A percentile compares a stretch with the other conserved stretches of the same genome.
These are phyloP conservation scores for Elongisporangium undulatum DNA, from an alignment of 352 stramenopile genomes.

Conservation along the genomic window DNA sequence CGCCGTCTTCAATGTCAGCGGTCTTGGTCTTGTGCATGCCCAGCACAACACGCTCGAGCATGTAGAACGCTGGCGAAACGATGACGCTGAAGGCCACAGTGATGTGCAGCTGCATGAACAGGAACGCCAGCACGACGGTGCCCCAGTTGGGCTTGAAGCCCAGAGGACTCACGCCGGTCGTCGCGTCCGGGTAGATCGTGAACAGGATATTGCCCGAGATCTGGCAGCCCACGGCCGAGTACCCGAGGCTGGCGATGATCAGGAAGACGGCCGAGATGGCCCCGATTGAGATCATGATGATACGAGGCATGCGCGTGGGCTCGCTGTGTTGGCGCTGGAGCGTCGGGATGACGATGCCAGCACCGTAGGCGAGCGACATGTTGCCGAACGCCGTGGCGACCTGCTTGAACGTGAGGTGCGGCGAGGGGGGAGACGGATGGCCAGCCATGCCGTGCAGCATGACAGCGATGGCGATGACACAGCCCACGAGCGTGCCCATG, in stretches of 20 bases:
- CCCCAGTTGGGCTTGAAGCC: conserved; percentile 33
- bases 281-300: conserved; percentile 43
- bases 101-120: conserved; percentile 42
- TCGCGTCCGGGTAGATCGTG: conserved; percentile 27
- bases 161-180: conserved; percentile 23
- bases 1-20: conserved; percentile 29
- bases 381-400: conserved; percentile 50
- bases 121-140: conserved; percentile 28
- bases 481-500: conserved; percentile 43
- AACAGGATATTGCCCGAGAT: conserved; percentile 54
- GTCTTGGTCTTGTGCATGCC: conserved; percentile 40
- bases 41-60: conserved; percentile 41
- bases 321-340: conserved; percentile 48
- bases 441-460: conserved; percentile 47
- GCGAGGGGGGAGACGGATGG: conserved; percentile 31
- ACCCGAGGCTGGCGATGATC: conserved; percentile 27
- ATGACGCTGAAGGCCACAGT: conserved; percentile 38
- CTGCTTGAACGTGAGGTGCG: conserved; percentile 37
- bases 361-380: conserved; percentile 42
- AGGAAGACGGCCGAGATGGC: conserved; percentile 49
- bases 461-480: conserved; percentile 41
- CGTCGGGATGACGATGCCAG: conserved; percentile 38
- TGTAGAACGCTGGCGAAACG: conserved; percentile 47
- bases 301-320: conserved; percentile 41
- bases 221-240: conserved; percentile 45